A percentile compares a stretch with the other conserved stretches of the same genome.
Conservation (phyloP, 2,329 filamentous ascomycete species). For the Phoma sp. region DNA sequence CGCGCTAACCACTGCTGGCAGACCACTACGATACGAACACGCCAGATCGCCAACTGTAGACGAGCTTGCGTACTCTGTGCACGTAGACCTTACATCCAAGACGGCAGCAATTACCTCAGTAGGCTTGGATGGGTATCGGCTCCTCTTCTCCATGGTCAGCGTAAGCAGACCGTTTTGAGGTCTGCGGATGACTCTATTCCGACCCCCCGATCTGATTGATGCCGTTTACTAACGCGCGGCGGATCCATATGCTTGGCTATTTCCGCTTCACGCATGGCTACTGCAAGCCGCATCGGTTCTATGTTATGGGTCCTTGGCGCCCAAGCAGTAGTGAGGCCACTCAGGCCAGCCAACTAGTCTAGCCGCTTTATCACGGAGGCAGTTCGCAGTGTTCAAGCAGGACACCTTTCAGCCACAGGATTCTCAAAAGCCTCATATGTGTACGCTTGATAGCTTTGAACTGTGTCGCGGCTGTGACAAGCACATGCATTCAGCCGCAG, state of each 20-base stretch:
- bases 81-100: constrained; percentile 1
- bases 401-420: constrained; percentile 8
- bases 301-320: constrained; percentile 14
- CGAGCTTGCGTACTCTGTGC: constrained; percentile 18
- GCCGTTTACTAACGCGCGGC: constrained; percentile 6
- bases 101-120: constrained; percentile 8
- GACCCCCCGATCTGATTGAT: constrained; percentile 14
- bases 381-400: not conserved
- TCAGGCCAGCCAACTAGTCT: not conserved
- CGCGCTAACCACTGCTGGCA: constrained; percentile 6
- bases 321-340: constrained; percentile 14
- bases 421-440: constrained; percentile 2
- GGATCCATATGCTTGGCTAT: constrained; percentile 11
- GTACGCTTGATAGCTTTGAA: not conserved
- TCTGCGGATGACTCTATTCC: constrained; percentile 7
- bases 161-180: constrained; percentile 5
- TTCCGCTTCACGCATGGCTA: constrained; percentile 9
- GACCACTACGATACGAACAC: constrained; percentile 1
- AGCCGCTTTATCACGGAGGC: not conserved
- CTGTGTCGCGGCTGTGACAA: constrained; percentile 8
- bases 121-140: constrained; percentile 13
- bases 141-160: constrained; percentile 21
- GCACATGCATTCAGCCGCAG: constrained; percentile 17
- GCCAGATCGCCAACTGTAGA: constrained; percentile 15
- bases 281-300: constrained; percentile 10